Evolutionary conservation across 129 eudicot genomes (phyloP), one percentile per base, ranked within the genome.

Genomic region (Calendula officinalis): DNA sequence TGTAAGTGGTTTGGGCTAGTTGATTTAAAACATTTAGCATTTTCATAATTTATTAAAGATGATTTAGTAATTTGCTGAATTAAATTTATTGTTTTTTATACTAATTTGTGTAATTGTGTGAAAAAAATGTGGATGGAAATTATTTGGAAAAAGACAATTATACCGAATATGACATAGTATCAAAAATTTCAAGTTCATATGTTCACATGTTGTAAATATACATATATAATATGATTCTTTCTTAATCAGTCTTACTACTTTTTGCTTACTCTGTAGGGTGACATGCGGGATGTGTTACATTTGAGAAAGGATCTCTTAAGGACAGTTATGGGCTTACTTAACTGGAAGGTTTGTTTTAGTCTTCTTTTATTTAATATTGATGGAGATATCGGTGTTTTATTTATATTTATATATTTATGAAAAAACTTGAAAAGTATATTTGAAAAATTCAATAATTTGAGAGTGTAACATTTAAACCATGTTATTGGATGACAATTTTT

Each of bases 241-340:
- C 51, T 52, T 27, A 3, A 14, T 17, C 16, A 43, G 27, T 54
- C 52, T 60, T 48, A 33, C 47, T 35, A 48, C 35, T 36, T 51
- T 57, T 54, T 78, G 61, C 51, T 44, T 22, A 27, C 62, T 75
- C 27, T 78, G 69, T 49, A 92, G 98, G 96, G 89, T 72, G 95
- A 88, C 66, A 70, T 82, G 62, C 81, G 83, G 55, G 95, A 92
- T 59, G 75, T 68, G 64, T 80, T 86, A 64, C 81, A 83, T 75
- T 75, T 86, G 62, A 86, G 99, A 75, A 86, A 86, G 55, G 84
- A 79, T 73, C 83, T 88, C 40, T 66, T 94, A 62, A 85, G 87
- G 73, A 79, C 87, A 6, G 85, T 89, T 66, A 60, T 89, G 78
- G 64, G 82, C 73, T 64, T 70, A 42, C 76, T 83, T 68, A 79